phyloP scores from a whole-genome alignment of 352 stramenopile species.

The Phytopythium delawarense region DNA sequence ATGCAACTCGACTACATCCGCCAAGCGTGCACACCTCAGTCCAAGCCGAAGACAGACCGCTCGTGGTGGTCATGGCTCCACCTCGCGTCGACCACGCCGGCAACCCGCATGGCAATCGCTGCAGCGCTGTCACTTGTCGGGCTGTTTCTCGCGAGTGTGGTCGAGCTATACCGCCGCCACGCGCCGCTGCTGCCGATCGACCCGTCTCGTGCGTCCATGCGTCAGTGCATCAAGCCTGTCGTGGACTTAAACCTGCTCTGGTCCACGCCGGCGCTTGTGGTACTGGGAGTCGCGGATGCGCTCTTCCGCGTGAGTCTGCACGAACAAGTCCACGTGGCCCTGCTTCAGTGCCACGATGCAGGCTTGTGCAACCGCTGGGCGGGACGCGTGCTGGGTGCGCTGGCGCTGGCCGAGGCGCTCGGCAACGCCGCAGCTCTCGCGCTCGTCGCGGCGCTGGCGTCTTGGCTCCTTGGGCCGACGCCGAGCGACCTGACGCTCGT shows the following conservation, averaged over 20 bases:
- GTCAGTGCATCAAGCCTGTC: slow-evolving; percentile 24
- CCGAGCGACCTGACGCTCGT: slow-evolving; percentile 59
- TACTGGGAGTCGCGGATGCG: slow-evolving; percentile 50
- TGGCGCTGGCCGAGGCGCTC: slow-evolving; percentile 50
- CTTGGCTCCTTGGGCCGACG: slow-evolving; percentile 52
- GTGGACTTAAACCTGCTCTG: slow-evolving; percentile 50
- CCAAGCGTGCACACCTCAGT: neutral
- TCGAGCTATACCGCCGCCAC: slow-evolving; percentile 68
- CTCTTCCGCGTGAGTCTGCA: slow-evolving; percentile 61
- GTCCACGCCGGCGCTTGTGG: slow-evolving; percentile 48
- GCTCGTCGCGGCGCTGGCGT: slow-evolving; percentile 42
- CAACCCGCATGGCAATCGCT: slow-evolving; percentile 41
- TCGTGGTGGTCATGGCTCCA: slow-evolving; percentile 2
- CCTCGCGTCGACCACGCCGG: slow-evolving; percentile 12
- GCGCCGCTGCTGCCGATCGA: slow-evolving; percentile 1
- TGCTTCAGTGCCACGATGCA: slow-evolving; percentile 12
- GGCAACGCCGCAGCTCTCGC: slow-evolving; percentile 48
- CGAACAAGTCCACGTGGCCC: slow-evolving; percentile 39
- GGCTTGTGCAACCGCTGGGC: slow-evolving; percentile 25
- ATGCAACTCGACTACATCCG: neutral
- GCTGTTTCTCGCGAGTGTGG: slow-evolving; percentile 68
- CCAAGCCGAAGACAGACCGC: neutral
- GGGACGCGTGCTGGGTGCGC: slow-evolving; percentile 37
- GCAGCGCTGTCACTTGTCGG: slow-evolving; percentile 55
- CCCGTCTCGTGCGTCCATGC: neutral